Evolutionary conservation across 441 rosid genomes (phyloP).

Genomic region (Syzygium syzygioides): DNA sequence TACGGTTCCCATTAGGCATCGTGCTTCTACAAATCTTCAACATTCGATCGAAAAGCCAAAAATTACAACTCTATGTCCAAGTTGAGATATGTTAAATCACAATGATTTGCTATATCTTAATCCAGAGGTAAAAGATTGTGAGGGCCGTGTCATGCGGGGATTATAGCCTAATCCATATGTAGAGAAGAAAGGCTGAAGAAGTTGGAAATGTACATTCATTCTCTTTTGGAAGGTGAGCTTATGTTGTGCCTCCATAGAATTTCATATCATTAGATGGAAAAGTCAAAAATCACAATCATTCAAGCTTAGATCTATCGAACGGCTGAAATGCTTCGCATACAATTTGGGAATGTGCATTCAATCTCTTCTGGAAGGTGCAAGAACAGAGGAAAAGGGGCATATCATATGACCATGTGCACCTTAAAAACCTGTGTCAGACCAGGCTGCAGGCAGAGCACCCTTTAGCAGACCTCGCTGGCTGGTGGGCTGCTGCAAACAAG

Average conservation of each 20-base stretch:
- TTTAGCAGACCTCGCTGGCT: background rate
- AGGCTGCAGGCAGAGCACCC: background rate
- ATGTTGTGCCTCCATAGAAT: background rate
- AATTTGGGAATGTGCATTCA: background rate
- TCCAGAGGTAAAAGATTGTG: background rate
- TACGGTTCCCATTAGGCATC: background rate
- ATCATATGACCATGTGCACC: conserved; percentile 32
- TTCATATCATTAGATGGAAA: background rate
- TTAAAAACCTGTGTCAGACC: background rate
- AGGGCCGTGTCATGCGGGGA: background rate
- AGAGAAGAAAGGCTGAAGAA: background rate
- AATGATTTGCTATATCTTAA: background rate
- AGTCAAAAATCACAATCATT: background rate
- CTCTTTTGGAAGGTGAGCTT: background rate
- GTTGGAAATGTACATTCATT: background rate
- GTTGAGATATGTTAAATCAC: background rate
- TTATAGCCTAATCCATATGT: background rate
- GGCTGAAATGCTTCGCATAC: background rate
- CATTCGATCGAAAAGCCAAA: background rate
- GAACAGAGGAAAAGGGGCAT: conserved; percentile 9
- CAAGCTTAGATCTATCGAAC: background rate
- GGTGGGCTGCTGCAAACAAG: background rate
- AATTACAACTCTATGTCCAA: background rate
- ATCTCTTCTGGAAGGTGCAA: background rate
- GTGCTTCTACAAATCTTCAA: background rate